Base-by-base conservation (phyloP, 768 basidiomycete genomes). In the Macrolepiota dolichaula region DNA sequence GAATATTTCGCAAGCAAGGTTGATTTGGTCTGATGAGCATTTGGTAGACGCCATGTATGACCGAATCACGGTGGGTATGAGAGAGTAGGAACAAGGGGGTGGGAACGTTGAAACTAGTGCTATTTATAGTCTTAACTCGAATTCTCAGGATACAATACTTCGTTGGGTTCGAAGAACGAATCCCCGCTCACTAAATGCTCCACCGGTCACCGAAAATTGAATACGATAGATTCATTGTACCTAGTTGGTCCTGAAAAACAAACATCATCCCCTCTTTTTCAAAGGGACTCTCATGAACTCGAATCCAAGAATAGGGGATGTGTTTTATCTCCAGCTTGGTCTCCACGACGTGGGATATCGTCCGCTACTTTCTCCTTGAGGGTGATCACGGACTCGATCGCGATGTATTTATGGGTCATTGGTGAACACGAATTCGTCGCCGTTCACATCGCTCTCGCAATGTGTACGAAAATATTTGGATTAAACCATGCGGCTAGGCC, bases 51-150 rank as follows among this genome's bases (percentile, higher is more conserved):
- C 19, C 32, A 35, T 37, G 47, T 38, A 50, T 38, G 57, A 12
- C 17, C 42, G 7, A 27, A 36, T 57, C 35, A 15, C 51, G 57
- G 57, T 50, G 57, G 57, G 49, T 51, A 58, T 50, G 57, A 50
- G 57, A 58, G 46, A 50, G 12, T 24, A 40, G 22, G 36, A 24
- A 4, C 37, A 27, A 35, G 46, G 29, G 46, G 37, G 57, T 47
- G 55, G 38, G 50, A 50, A 10, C 7, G 42, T 17, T 37, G 50
- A 37, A 36, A 15, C 46, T 38, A 38, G 54, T 4, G 38, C 17
- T 40, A 27, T 40, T 55, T 55, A 15, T 27, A 42, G 22, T 17
- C 9, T 25, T 32, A 25, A 19, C 37, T 7, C 19, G 15, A 42
- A 42, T n/a, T 55, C 54, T 55, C 54, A 55, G 40, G 38, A 2